Evolutionary conservation across 1,284 basidiomycete genomes (phyloP).

Genomic region (Cerrena zonata): DNA sequence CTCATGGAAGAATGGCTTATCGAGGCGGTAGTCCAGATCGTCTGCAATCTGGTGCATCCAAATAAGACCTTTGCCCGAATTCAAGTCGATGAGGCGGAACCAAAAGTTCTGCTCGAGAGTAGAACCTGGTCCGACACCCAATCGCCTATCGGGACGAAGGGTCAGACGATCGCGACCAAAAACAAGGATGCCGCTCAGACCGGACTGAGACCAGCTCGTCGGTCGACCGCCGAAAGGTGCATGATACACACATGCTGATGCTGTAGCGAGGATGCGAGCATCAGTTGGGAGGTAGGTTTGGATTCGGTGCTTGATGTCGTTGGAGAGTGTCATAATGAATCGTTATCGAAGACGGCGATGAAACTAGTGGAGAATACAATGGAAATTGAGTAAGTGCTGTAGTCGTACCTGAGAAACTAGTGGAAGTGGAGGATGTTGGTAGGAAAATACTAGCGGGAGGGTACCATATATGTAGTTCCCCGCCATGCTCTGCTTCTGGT

Average conservation of each 20-base stretch:
- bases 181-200: constrained; percentile 65
- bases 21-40: constrained; percentile 76
- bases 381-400: not conserved
- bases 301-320: constrained; percentile 23
- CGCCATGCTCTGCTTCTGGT: not conserved
- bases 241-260: constrained; percentile 47
- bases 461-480: not conserved
- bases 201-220: constrained; percentile 66
- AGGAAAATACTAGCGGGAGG: not conserved
- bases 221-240: constrained; percentile 40
- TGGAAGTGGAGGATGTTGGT: not conserved
- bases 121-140: constrained; percentile 15
- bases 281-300: constrained; percentile 24
- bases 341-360: constrained; percentile 9
- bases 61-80: constrained; percentile 63
- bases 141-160: constrained; percentile 19
- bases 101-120: constrained; percentile 38
- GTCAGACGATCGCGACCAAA: constrained; percentile 60
- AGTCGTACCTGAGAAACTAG: not conserved
- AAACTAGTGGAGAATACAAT: not conserved
- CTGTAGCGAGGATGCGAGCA: constrained; percentile 23
- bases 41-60: constrained; percentile 87
- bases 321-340: constrained; percentile 13
- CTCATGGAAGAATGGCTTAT: constrained; percentile 89
- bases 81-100: constrained; percentile 72